phyloP scores from a whole-genome alignment of 139 green algal genomes.

The Closterium sp. region DNA sequence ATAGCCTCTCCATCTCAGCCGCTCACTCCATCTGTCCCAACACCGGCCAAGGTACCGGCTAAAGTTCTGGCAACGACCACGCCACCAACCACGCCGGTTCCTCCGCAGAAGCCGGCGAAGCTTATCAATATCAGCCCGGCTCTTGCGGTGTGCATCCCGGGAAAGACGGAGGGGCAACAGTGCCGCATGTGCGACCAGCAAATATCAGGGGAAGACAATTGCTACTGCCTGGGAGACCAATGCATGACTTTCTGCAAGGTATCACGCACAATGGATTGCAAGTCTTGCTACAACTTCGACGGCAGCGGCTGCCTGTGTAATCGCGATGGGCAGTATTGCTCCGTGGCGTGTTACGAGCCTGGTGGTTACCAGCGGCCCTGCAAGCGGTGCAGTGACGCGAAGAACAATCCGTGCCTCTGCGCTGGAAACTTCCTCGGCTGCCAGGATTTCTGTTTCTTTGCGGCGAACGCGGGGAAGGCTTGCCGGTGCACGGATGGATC shows the following conservation, averaged over 20 bases:
- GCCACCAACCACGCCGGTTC: background rate
- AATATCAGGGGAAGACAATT: background rate
- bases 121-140: background rate
- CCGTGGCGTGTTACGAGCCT: background rate
- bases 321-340: background rate
- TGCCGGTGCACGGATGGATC: background rate
- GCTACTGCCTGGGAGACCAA: background rate
- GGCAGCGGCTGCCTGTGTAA: background rate
- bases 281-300: background rate
- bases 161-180: background rate
- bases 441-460: background rate
- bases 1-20: background rate
- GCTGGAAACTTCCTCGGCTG: background rate
- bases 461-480: background rate
- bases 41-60: background rate
- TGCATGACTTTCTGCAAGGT: background rate
- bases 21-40: background rate
- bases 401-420: background rate
- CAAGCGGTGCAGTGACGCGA: background rate
- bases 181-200: background rate
- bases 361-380: background rate
- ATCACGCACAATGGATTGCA: background rate
- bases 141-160: background rate
- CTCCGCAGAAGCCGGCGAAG: background rate
- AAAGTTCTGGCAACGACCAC: background rate